A percentile compares a stretch with the other conserved stretches of the same genome.
These are phyloP conservation scores for Pseudodiploospora longispora DNA, from an alignment of 2,329 filamentous ascomycete genomes.

Conservation along the genomic window DNA sequence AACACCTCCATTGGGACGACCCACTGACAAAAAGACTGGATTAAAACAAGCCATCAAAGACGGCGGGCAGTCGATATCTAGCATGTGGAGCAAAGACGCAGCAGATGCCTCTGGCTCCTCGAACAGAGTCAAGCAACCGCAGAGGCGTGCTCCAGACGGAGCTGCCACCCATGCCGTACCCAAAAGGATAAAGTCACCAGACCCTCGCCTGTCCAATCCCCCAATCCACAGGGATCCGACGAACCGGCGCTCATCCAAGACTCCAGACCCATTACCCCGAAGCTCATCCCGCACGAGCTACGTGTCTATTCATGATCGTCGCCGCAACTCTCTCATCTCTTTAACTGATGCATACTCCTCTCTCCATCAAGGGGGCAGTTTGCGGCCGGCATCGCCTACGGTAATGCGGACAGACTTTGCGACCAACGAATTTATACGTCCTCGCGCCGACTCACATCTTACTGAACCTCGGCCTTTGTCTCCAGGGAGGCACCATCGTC, in stretches of 20 bases:
- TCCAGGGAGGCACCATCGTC: slow-evolving; percentile 14
- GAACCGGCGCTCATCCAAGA: slow-evolving; percentile 8
- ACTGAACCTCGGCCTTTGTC: slow-evolving; percentile 16
- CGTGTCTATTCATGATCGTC: slow-evolving; percentile 42
- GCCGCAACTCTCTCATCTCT: slow-evolving; percentile 47
- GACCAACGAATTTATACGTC: slow-evolving; percentile 14
- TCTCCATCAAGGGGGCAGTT: slow-evolving; percentile 33
- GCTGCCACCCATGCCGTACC: slow-evolving; percentile 5
- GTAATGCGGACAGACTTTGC: slow-evolving; percentile 18
- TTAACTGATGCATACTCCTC: slow-evolving; percentile 48
- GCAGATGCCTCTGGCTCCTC: slow-evolving; percentile 13
- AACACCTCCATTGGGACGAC: slow-evolving; percentile 10
- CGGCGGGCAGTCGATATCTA: slow-evolving; percentile 38
- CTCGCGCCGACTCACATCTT: slow-evolving; percentile 10
- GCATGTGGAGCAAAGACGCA: slow-evolving; percentile 42
- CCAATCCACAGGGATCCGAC: slow-evolving; percentile 2
- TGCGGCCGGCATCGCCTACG: slow-evolving; percentile 37
- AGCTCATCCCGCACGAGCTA: slow-evolving; percentile 40
- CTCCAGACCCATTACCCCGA: slow-evolving; percentile 23
- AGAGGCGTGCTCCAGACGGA: slow-evolving; percentile 15
- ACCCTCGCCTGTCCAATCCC: slow-evolving; percentile 3
- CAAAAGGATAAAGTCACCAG: slow-evolving; percentile 8
- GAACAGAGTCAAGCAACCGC: slow-evolving; percentile 15
- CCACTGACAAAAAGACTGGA: slow-evolving; percentile 16
- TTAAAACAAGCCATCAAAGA: slow-evolving; percentile 43